phyloP scores from a whole-genome alignment of 1,139 yeast genomes.

The Scheffersomyces quercinus region DNA sequence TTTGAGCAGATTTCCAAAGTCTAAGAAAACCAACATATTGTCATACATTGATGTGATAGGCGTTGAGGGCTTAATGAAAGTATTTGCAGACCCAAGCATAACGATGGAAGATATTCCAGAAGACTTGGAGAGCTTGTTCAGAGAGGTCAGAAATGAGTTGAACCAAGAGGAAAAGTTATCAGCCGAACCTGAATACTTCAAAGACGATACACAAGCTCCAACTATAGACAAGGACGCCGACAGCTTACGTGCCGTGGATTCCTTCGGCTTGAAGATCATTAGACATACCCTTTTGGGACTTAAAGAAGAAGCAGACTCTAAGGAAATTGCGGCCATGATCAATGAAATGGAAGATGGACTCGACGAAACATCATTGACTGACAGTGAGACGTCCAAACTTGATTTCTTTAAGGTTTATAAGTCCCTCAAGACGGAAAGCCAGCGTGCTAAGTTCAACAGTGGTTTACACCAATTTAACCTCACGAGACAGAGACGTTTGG shows the following conservation, averaged over 20 bases:
- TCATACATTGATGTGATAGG: constrained; percentile 71
- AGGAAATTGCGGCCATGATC: constrained; percentile 33
- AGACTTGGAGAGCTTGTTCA: constrained; percentile 32
- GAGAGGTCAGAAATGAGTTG: constrained; percentile 22
- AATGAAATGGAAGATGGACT: constrained; percentile 31
- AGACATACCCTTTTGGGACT: constrained; percentile 78
- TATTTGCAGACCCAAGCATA: constrained; percentile 28
- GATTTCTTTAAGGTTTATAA: constrained; percentile 70
- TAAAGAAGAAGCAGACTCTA: constrained; percentile 24
- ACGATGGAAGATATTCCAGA: constrained; percentile 33
- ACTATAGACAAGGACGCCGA: constrained; percentile 53
- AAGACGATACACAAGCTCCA: constrained; percentile 27
- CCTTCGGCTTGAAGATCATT: constrained; percentile 78
- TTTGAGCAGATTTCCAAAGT: constrained; percentile 18
- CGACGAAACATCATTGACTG: constrained; percentile 6
- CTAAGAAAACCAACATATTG: constrained; percentile 41
- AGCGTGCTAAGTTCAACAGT: constrained; percentile 57
- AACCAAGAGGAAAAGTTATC: constrained; percentile 13
- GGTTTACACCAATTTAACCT: constrained; percentile 69
- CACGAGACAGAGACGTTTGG: constrained; percentile 74
- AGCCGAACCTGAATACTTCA: constrained; percentile 28
- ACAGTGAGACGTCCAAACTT: constrained; percentile 33
- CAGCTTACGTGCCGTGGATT: constrained; percentile 65
- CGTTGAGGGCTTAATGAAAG: constrained; percentile 53
- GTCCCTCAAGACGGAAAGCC: constrained; percentile 49